Evolutionary conservation across 1,284 basidiomycete species (phyloP).

Genomic region (Nidula niveotomentosa): DNA sequence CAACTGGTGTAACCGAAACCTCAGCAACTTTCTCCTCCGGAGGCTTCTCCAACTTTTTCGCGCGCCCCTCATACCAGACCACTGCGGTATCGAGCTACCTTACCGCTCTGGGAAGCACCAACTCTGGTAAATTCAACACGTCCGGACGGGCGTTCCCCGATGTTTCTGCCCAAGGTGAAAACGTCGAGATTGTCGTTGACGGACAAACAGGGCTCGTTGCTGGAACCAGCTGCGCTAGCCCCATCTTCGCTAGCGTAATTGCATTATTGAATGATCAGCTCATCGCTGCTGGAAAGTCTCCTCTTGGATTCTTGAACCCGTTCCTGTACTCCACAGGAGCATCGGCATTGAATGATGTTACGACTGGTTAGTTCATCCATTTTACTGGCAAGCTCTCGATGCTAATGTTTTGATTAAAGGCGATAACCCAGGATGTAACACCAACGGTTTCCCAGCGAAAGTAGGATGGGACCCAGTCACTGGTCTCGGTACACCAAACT

Average conservation of each 20-base stretch:
- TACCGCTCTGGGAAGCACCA: slow-evolving; percentile 23
- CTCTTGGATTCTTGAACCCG: slow-evolving; percentile 21
- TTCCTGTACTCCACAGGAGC: slow-evolving; percentile 19
- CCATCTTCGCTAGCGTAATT: slow-evolving; percentile 18
- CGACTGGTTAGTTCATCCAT: slow-evolving; percentile 10
- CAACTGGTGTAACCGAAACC: slow-evolving; percentile 19
- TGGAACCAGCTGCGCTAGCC: slow-evolving; percentile 16
- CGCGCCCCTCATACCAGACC: slow-evolving; percentile 30
- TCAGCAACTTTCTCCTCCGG: slow-evolving; percentile 25
- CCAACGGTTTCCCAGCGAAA: slow-evolving; percentile 14
- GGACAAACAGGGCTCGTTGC: slow-evolving; percentile 9
- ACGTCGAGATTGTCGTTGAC: slow-evolving; percentile 13
- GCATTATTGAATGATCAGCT: slow-evolving; percentile 15
- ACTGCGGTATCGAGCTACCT: slow-evolving; percentile 27
- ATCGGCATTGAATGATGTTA: slow-evolving; percentile 23
- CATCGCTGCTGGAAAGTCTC: slow-evolving; percentile 10
- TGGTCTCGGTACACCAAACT: slow-evolving; percentile 19
- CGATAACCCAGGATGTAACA: slow-evolving; percentile 16
- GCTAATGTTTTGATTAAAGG: neutral
- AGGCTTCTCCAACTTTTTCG: slow-evolving; percentile 35
- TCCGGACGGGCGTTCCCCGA: slow-evolving; percentile 19
- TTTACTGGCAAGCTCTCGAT: neutral
- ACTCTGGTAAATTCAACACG: slow-evolving; percentile 23
- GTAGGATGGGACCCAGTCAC: slow-evolving; percentile 21
- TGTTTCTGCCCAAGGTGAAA: slow-evolving; percentile 15